Conservation (phyloP, 352 stramenopile genomes). For the Phytophthora niederhauseri region DNA sequence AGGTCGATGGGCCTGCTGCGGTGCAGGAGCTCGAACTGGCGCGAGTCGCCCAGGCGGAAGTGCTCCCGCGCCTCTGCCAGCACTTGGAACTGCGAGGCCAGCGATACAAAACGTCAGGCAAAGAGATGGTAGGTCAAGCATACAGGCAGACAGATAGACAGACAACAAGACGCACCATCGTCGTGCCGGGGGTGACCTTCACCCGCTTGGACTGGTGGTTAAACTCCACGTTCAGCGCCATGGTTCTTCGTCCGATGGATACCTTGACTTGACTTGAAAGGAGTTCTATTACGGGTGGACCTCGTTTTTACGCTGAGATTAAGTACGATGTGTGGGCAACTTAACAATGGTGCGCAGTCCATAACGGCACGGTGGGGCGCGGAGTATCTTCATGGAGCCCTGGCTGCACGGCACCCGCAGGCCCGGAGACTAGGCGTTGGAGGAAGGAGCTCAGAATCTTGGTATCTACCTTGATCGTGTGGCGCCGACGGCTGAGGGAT, state of each 20-base stretch:
- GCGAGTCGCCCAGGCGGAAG: slow-evolving; percentile 52
- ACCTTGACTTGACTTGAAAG: background rate
- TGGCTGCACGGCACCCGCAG: too few relatives aligned
- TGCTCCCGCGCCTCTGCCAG: slow-evolving; percentile 60
- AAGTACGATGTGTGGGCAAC: too few relatives aligned
- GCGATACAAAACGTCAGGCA: background rate
- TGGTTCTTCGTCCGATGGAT: slow-evolving; percentile 24
- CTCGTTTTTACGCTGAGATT: too few relatives aligned
- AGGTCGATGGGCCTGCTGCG: slow-evolving; percentile 69
- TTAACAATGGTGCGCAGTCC: too few relatives aligned
- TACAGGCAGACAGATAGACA: background rate
- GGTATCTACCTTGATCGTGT: too few relatives aligned
- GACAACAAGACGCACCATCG: slow-evolving; percentile 53
- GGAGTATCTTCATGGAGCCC: too few relatives aligned
- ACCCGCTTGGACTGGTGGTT: slow-evolving; percentile 76
- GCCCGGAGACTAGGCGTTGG: too few relatives aligned
- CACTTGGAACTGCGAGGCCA: slow-evolving; percentile 67
- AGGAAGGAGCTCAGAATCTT: too few relatives aligned
- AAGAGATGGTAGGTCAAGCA: background rate
- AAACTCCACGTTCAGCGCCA: slow-evolving; percentile 83
- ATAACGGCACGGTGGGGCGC: too few relatives aligned
- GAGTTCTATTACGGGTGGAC: too few relatives aligned
- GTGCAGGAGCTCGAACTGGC: slow-evolving; percentile 69
- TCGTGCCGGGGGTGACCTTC: slow-evolving; percentile 71
- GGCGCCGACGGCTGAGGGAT: too few relatives aligned